Conservation (phyloP, 345 rosid genomes). For the Corchorus olitorius region DNA sequence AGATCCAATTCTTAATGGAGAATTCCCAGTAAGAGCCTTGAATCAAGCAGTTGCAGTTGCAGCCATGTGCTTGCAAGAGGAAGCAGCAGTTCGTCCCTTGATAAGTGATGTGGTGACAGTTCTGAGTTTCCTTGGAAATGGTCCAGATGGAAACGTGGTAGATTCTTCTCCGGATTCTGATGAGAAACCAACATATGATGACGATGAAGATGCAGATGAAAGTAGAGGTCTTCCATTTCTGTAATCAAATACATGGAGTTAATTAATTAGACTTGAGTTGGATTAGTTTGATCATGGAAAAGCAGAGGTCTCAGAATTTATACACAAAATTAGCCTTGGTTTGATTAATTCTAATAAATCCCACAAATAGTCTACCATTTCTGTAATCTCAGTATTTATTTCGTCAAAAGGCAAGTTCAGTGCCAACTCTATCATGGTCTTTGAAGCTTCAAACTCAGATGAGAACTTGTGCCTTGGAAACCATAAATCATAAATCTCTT, state of each 20-base stretch:
- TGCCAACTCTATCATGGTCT: conserved; percentile 19
- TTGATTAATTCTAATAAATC: too few relatives aligned
- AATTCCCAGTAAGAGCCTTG: conserved; percentile 57
- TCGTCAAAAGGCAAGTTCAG: conserved; percentile 41
- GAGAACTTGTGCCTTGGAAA: conserved; percentile 34
- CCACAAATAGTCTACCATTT: conserved; percentile 45
- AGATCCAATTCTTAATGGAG: conserved; percentile 59
- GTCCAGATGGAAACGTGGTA: conserved; percentile 13
- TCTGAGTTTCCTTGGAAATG: conserved; percentile 60
- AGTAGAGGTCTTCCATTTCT: too few relatives aligned
- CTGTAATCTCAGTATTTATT: conserved; percentile 44
- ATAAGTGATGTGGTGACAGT: conserved; percentile 54
- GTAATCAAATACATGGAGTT: too few relatives aligned
- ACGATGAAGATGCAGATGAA: not conserved
- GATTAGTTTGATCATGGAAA: too few relatives aligned
- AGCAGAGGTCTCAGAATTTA: too few relatives aligned
- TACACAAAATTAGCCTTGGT: too few relatives aligned
- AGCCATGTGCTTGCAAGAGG: conserved; percentile 86
- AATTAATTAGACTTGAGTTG: too few relatives aligned
- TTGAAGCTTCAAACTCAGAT: conserved; percentile 28
- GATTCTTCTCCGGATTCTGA: not conserved
- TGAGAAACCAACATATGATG: not conserved
- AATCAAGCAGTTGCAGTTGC: conserved; percentile 82
- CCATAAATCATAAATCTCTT: conserved; percentile 16
- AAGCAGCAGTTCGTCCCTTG: conserved; percentile 39